These are phyloP conservation scores for Trametes cingulata DNA, from an alignment of 768 basidiomycete species.

Conservation along the genomic window DNA sequence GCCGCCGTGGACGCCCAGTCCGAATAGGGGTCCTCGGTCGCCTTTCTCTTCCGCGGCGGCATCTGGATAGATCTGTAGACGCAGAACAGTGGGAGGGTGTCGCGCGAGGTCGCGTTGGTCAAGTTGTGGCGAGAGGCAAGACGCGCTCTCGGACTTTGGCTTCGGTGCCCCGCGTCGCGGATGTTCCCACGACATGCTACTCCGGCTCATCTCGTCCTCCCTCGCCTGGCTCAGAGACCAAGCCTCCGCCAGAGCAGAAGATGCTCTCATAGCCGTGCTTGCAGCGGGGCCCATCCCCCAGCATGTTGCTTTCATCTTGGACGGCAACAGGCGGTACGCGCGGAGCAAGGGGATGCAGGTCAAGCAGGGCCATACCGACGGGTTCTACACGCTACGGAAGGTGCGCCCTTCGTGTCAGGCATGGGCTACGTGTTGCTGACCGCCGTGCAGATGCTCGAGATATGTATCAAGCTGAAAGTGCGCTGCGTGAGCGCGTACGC, in stretches of 20 bases:
- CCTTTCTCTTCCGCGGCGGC: conserved; percentile 25
- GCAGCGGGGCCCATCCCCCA: conserved; percentile 81
- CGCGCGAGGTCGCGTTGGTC: not conserved
- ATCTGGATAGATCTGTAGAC: not conserved
- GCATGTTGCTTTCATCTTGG: conserved; percentile 97
- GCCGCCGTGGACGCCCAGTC: conserved; percentile 1
- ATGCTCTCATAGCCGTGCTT: conserved; percentile 64
- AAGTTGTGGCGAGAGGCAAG: not conserved
- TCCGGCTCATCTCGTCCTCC: conserved; percentile 31
- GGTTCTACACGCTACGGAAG: conserved; percentile 75
- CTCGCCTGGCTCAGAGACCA: conserved; percentile 24
- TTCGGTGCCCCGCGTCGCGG: conserved; percentile 4
- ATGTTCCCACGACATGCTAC: conserved; percentile 25
- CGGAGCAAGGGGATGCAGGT: conserved; percentile 64
- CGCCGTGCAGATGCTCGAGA: conserved; percentile 68
- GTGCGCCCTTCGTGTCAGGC: conserved; percentile 47
- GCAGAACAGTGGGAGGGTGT: not conserved
- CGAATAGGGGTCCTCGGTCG: conserved; percentile 11
- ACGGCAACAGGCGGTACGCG: conserved; percentile 93
- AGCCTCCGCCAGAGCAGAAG: conserved; percentile 33
- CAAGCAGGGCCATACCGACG: conserved; percentile 79
- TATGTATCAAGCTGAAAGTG: conserved; percentile 79
- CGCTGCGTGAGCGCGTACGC: conserved; percentile 91
- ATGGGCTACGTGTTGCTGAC: not conserved
- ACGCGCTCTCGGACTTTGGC: not conserved